phyloP scores from a whole-genome alignment of 2,329 filamentous ascomycete species.

The Plectosphaerella plurivora region DNA sequence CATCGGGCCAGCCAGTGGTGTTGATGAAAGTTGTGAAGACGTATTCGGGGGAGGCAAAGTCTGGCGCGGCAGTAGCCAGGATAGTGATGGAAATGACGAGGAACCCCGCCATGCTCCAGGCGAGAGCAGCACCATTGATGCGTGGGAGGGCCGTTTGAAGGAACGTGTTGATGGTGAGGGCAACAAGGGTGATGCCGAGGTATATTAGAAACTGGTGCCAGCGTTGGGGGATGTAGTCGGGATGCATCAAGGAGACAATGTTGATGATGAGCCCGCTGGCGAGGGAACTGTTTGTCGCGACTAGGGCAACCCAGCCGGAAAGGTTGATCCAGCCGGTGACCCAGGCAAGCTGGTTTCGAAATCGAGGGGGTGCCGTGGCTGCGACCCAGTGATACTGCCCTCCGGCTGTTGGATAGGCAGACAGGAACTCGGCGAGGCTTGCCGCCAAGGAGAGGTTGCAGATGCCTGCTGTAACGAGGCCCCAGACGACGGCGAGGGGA shows the following conservation, averaged over 20 bases:
- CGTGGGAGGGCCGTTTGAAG: constrained; percentile 18
- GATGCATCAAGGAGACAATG: constrained; percentile 57
- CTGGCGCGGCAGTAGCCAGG: constrained; percentile 26
- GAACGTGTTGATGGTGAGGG: constrained; percentile 63
- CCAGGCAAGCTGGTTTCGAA: constrained; percentile 20
- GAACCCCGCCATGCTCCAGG: constrained; percentile 22
- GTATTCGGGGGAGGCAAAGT: constrained; percentile 16
- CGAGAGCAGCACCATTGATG: constrained; percentile 20
- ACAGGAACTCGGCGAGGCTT: constrained; percentile 35
- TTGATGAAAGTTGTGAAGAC: constrained; percentile 40
- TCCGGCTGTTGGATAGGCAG: constrained; percentile 40
- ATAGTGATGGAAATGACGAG: constrained; percentile 31
- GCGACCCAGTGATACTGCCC: constrained; percentile 41
- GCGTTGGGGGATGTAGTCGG: constrained; percentile 48
- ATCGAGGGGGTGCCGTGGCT: constrained; percentile 29
- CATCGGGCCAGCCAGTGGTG: constrained; percentile 38
- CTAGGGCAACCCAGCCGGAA: constrained; percentile 31
- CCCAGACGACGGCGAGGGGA: constrained; percentile 69
- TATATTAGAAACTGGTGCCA: constrained; percentile 77
- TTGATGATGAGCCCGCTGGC: constrained; percentile 42
- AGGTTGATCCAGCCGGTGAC: constrained; percentile 39
- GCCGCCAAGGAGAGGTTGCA: constrained; percentile 36
- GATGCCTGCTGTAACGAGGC: constrained; percentile 32
- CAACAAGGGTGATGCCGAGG: constrained; percentile 56
- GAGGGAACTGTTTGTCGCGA: constrained; percentile 18